Evolutionary conservation across 371 early-diverging fungal species (phyloP), one percentile per base, ranked within the genome.

Genomic region (Mucor irregularis): DNA sequence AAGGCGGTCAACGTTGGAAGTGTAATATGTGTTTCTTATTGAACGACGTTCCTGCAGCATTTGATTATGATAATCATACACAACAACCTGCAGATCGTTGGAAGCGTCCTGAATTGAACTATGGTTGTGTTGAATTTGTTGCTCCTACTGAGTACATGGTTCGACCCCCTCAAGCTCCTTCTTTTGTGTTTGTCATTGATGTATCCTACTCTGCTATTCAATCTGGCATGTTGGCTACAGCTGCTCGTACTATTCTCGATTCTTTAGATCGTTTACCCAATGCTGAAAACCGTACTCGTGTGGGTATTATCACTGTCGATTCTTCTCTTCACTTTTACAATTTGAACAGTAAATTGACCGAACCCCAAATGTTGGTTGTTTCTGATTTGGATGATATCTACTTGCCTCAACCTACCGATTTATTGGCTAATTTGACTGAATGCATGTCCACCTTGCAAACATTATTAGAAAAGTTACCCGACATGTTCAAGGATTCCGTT

Each of bases 291-390:
- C 84, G 98, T 30, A 90, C 95, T 11, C 88, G 87, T 62, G 80
- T 97, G 42, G 96, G 83, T 2, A 86, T 97, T 39, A 88, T 97
- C 47, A 94, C 96, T 8, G 91, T 94, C 5, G 98, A 97, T 60
- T 81, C 85, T 50, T 66, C 90, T 5, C 66, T 97, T 45, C 96
- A 97, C 58, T 97, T 93, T 66, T 96, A 93, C 71, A 92, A 92
- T 48, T 71, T 97, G 55, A 87, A 69, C 49, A 43, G 73, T 2
- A 62, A 57, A 3, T 51, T 76, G 2, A 58, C 84, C 1, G 95
- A 95, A 59, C 95, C 98, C 30, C 92, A 95, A 67, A 93, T 96
- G 92, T 74, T 96, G 26, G 91, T 96, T 5, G 93, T 95, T 0
- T 78, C 90, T 4, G 97, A 97, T 73, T 59, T 95, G 17, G 96